Evolutionary conservation across 2,329 filamentous ascomycete species (phyloP), one percentile per base, ranked within the genome.

Genomic region (Fusarium verticillioides): DNA sequence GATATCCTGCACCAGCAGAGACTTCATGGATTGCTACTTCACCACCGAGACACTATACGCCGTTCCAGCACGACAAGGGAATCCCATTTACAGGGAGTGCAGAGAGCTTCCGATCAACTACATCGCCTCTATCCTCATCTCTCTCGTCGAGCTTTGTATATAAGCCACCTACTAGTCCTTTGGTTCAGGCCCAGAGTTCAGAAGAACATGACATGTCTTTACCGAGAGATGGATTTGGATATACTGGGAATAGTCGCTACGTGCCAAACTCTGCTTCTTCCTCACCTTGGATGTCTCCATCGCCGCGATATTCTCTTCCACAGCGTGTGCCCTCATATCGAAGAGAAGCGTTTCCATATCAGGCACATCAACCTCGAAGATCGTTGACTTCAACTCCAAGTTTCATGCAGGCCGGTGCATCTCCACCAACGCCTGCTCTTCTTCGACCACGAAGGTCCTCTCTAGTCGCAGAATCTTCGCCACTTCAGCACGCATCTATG

Each of bases 401-500:
- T 43, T 79, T 81, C 54, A 54, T 76, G n/a, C 73, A 85, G 42
- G 67, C 82, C 7, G 81, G 81, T 21, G 79, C 83, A 36, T 85
- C 85, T 28, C 85, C 89, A 21, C 86, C 88, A 57, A 86, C 86
- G 9, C 85, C 88, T 3, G 82, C 83, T 2, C 82, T 87, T 49
- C 78, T 88, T 13, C 86, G 87, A 7, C 85, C 90, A 6, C 87
- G 94, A 47, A 85, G 89, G 13, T 91, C 92, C 1, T 98, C 95
- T 0, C 85, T 94, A 50, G 88, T 89, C 21, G 91, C 92, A 1
- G 95, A 97, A 50, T 84, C 87, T 6, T 94, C 94, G 6, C 92
- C 94, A 8, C 85, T 96, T 34, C 93, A 96, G 63, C 94, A 97
- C 82, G 95, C 96, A 13, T 95, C 95, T 7, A 97, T 99, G 93